Percentiles rank a stretch among this genome's conserved stretches.
Evolutionary conservation across 768 basidiomycete genomes (phyloP).

Genomic region (Ramaria sp.): DNA sequence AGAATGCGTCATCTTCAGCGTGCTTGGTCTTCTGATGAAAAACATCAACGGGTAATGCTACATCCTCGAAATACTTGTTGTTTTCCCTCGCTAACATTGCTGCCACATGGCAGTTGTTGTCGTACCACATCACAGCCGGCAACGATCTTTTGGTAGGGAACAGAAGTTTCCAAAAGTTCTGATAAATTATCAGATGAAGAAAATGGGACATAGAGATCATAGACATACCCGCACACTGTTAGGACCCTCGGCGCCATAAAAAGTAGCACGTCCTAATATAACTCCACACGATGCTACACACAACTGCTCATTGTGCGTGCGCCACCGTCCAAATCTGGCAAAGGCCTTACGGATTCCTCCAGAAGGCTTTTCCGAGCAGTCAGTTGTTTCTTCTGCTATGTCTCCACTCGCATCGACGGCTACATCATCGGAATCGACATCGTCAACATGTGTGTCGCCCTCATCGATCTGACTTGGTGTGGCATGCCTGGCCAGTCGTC

Average conservation of each 20-base stretch:
- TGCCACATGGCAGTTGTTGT: conserved; percentile 19
- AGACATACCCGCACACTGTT: conserved; percentile 19
- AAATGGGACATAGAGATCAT: background rate
- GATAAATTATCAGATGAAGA: background rate
- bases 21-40: too few relatives aligned
- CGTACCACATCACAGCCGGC: conserved; percentile 19
- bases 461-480: conserved; percentile 18
- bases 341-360: conserved; percentile 16
- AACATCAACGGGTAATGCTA: conserved; percentile 14
- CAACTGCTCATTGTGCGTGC: conserved; percentile 27
- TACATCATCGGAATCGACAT: background rate
- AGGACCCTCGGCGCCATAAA: conserved; percentile 24
- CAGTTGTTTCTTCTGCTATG: conserved; percentile 7
- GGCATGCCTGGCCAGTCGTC: conserved; percentile 22
- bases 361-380: background rate
- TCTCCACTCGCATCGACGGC: conserved; percentile 1
- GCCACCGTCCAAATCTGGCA: conserved; percentile 19
- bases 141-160: conserved; percentile 18
- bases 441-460: conserved; percentile 14
- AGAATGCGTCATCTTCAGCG: conserved; percentile 12
- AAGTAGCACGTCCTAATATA: conserved; percentile 20
- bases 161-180: conserved; percentile 17
- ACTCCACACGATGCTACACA: conserved; percentile 25
- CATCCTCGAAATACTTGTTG: conserved; percentile 8
- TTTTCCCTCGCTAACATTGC: conserved; percentile 12